phyloP scores from a whole-genome alignment of 495 filamentous ascomycete genomes.

The Hypoxylon trugodes region DNA sequence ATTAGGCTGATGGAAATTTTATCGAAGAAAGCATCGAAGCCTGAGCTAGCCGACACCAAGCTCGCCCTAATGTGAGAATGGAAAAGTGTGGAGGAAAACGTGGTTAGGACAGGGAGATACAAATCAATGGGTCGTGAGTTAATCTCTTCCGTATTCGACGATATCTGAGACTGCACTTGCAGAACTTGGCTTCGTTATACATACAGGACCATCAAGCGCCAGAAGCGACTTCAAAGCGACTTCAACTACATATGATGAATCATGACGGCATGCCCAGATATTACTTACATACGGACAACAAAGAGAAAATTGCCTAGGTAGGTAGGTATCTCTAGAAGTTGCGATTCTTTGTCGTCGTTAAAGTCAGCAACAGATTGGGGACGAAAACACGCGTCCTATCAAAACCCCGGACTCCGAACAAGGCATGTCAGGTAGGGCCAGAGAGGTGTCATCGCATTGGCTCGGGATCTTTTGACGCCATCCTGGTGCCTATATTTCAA shows the following conservation, averaged over 20 bases:
- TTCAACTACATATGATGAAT: constrained; percentile 14
- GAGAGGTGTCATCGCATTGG: constrained; percentile 24
- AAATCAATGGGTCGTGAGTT: constrained; percentile 34
- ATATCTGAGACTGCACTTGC: constrained; percentile 10
- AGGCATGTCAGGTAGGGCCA: constrained; percentile 19
- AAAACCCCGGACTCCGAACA: constrained; percentile 1
- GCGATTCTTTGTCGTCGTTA: constrained; percentile 37
- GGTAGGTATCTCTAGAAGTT: constrained; percentile 15
- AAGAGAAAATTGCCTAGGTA: constrained; percentile 10
- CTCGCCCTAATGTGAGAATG: constrained; percentile 27
- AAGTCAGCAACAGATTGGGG: constrained; percentile 23
- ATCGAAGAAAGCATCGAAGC: constrained; percentile 39
- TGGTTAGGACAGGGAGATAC: constrained; percentile 23
- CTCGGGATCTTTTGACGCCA: constrained; percentile 25
- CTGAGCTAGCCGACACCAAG: constrained; percentile 34
- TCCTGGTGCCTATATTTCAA: constrained; percentile 26
- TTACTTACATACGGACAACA: neutral
- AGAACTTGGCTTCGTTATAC: constrained; percentile 2
- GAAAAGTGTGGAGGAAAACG: constrained; percentile 39
- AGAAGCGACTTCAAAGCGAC: constrained; percentile 16
- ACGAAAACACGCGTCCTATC: constrained; percentile 37
- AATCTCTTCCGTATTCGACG: constrained; percentile 26
- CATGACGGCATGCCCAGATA: constrained; percentile 28
- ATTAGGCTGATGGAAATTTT: constrained; percentile 40
- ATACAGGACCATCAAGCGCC: constrained; percentile 17